Percentiles rank a stretch among this genome's conserved stretches.
Conservation (phyloP, 2,329 filamentous ascomycete genomes). For the Neonectria coccinea region DNA sequence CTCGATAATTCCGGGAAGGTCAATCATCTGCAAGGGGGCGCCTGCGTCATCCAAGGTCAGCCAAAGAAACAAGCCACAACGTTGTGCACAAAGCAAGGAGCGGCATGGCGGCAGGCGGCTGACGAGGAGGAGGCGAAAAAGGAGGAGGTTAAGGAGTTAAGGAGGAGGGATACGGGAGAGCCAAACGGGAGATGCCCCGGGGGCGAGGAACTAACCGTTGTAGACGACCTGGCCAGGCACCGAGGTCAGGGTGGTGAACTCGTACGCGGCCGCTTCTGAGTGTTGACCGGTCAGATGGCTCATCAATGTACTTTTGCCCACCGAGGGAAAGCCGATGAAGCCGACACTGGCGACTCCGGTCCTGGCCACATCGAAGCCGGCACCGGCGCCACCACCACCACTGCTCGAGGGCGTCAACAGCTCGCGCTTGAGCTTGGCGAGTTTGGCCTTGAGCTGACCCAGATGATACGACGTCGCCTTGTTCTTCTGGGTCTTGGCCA, state of each 20-base stretch:
- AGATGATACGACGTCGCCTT: slow-evolving; percentile 95
- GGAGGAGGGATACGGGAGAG: slow-evolving; percentile 4
- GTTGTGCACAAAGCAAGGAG: slow-evolving; percentile 24
- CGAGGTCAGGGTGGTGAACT: slow-evolving; percentile 98
- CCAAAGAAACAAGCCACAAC: slow-evolving; percentile 24
- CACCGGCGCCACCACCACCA: slow-evolving; percentile 80
- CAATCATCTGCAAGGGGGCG: slow-evolving; percentile 97
- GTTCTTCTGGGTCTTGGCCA: slow-evolving; percentile 98
- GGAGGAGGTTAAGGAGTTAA: neutral
- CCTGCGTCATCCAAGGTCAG: slow-evolving; percentile 56
- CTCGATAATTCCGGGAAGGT: slow-evolving; percentile 98
- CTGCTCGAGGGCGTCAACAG: slow-evolving; percentile 87
- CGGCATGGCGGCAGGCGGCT: neutral
- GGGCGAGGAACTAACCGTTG: slow-evolving; percentile 70
- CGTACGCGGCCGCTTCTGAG: slow-evolving; percentile 96
- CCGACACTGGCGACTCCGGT: slow-evolving; percentile 97
- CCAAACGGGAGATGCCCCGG: slow-evolving; percentile 28
- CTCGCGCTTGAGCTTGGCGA: slow-evolving; percentile 97
- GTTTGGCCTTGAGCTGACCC: slow-evolving; percentile 96
- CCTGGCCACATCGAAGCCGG: slow-evolving; percentile 96
- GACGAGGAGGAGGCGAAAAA: neutral
- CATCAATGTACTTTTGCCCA: slow-evolving; percentile 99
- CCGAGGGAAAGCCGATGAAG: slow-evolving; percentile 98
- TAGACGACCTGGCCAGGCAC: slow-evolving; percentile 96
- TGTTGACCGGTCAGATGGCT: slow-evolving; percentile 94